These are phyloP conservation scores for Candida suzukii DNA, from an alignment of 805 yeast species.

Conservation along the genomic window DNA sequence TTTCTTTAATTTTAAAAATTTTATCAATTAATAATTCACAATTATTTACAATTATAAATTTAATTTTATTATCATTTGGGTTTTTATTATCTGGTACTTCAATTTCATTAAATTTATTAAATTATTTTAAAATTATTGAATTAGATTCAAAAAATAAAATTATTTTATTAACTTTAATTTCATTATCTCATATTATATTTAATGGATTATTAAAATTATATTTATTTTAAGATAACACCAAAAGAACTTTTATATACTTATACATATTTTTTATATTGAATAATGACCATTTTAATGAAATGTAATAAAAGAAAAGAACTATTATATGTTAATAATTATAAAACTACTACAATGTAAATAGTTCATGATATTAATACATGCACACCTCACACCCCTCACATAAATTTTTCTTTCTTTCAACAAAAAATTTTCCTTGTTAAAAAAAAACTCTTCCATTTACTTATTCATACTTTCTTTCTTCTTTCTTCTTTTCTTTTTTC, in stretches of 20 bases:
- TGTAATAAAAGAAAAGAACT: no score
- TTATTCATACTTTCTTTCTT: no score
- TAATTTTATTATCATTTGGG: slow-evolving; percentile 56
- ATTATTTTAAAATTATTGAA: slow-evolving; percentile 20
- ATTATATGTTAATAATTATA: no score
- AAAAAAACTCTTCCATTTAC: neutral
- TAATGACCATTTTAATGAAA: no score
- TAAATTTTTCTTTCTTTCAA: neutral
- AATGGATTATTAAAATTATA: neutral
- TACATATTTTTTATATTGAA: no score
- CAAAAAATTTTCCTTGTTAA: neutral
- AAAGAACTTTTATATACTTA: neutral
- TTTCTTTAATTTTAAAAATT: slow-evolving; percentile 43
- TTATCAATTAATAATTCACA: slow-evolving; percentile 22
- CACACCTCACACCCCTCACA: neutral
- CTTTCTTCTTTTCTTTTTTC: no score
- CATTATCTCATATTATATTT: neutral
- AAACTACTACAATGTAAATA: neutral
- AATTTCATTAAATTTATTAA: slow-evolving; percentile 39
- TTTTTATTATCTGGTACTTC: slow-evolving; percentile 54
- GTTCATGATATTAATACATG: neutral
- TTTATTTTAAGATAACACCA: neutral
- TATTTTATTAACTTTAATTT: neutral
- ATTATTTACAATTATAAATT: slow-evolving; percentile 45
- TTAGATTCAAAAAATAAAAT: neutral